phyloP scores from a whole-genome alignment of 768 basidiomycete genomes.

The Boletus vermiculosoides region DNA sequence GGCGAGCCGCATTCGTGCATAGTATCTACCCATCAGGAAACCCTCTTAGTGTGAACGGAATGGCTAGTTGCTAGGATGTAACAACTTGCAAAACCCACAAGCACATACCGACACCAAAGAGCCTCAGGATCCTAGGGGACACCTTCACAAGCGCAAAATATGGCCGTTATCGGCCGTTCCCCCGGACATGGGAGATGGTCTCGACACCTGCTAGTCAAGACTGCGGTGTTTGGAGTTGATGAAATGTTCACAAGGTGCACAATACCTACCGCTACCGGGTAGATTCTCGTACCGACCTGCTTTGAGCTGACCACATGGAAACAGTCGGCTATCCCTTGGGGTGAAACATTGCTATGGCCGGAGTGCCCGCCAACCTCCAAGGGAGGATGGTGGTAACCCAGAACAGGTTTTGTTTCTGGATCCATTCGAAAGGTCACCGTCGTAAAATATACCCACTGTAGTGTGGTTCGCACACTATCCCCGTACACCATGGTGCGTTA shows the following conservation, averaged over 20 bases:
- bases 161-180: conserved; percentile 64
- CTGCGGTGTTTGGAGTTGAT: neutral
- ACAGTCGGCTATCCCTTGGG: too few species aligned
- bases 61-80: neutral
- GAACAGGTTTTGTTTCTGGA: conserved; percentile 62
- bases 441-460: conserved; percentile 61
- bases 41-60: neutral
- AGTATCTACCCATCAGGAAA: conserved; percentile 39
- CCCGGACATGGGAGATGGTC: conserved; percentile 59
- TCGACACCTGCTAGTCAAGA: conserved; percentile 44
- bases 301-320: too few species aligned
- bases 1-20: conserved; percentile 64
- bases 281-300: too few species aligned
- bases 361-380: too few species aligned
- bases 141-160: conserved; percentile 65
- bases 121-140: conserved; percentile 52
- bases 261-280: too few species aligned
- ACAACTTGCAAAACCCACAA: neutral
- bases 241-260: too few species aligned
- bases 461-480: neutral
- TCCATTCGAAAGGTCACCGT: conserved; percentile 54
- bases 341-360: too few species aligned
- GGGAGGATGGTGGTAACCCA: conserved; percentile 54
- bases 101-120: conserved; percentile 55
- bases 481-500: too few species aligned